Base-by-base conservation (phyloP, 2,329 filamentous ascomycete genomes). In the Sporothrix brunneoviolacea region DNA sequence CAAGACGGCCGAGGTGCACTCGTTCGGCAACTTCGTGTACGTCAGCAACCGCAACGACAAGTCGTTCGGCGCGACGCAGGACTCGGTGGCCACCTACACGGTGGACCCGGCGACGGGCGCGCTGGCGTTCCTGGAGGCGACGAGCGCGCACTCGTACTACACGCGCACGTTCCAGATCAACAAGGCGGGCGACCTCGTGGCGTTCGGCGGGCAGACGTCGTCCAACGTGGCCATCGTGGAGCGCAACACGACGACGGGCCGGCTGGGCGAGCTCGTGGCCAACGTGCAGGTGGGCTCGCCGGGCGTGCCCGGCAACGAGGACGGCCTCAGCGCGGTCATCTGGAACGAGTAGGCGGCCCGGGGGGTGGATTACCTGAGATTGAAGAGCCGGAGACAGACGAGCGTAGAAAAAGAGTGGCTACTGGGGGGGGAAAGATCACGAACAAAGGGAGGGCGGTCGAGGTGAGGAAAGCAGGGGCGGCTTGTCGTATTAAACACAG, bases 151-250 rank as follows among this genome's bases (percentile, higher is more conserved):
- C 54, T 77, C 82, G 0, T 73, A 67, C 50, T 81, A 76, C 57
- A 83, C 84, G 0, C 70, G 84, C 2, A 82, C 82, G 1, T 83
- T 86, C 60, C 70, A 71, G 19, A 68, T 84, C 48, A 85, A 83
- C 60, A 70, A 70, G 35, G 73, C 73, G 0, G 83, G 83, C 0
- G 70, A 74, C 39, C 57, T 83, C 53, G 72, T 86, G 2, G 83
- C 82, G 0, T 73, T 87, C 35, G 83, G 76, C 0, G 74, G 84
- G 21, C 82, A 86, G 66, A 73, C 74, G 2, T 78, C 73, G 36
- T 71, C 75, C 13, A 78, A 73, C 19, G 76, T 87, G 1, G 76
- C 73, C 2, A 72, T 87, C 30, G 68, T 83, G 22, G 62, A 65
- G 52, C 66, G 84, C 10, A 73, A 86, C 62, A 62, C 69, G 0